These are phyloP conservation scores for Pterocarpus macrocarpus DNA, from an alignment of 306 rosid genomes.

Conservation along the genomic window DNA sequence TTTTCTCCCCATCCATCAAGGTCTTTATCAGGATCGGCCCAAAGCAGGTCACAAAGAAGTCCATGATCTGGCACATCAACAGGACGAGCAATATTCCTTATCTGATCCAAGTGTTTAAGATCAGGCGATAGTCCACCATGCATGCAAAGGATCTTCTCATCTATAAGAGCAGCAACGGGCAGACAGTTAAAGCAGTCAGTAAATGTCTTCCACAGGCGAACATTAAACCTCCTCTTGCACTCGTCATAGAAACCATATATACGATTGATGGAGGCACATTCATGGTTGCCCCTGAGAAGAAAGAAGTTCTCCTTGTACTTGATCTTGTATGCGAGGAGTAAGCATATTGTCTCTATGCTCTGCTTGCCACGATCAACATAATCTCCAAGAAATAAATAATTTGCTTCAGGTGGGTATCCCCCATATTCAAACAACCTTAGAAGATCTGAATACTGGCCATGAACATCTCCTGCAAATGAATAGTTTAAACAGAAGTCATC, in stretches of 20 bases:
- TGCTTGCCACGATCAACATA: constrained; percentile 94
- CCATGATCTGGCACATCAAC: constrained; percentile 88
- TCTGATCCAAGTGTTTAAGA: constrained; percentile 75
- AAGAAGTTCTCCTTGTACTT: constrained; percentile 89
- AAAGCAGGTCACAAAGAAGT: constrained; percentile 83
- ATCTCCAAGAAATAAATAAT: constrained; percentile 86
- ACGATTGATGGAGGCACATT: constrained; percentile 89
- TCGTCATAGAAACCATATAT: constrained; percentile 89
- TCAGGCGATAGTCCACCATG: constrained; percentile 90
- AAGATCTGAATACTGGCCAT: constrained; percentile 87
- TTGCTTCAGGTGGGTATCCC: constrained; percentile 86
- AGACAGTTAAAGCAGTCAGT: constrained; percentile 85
- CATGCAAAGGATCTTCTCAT: constrained; percentile 91
- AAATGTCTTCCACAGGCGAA: constrained; percentile 84
- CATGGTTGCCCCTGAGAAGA: constrained; percentile 91
- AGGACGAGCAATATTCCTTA: constrained; percentile 84
- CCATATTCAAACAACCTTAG: constrained; percentile 83
- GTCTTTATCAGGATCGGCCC: constrained; percentile 95
- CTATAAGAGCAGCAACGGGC: constrained; percentile 85
- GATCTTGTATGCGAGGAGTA: constrained; percentile 84
- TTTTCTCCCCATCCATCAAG: constrained; percentile 92
- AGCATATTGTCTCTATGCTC: constrained; percentile 86
- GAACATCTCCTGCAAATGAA: constrained; percentile 77
- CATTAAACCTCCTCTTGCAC: constrained; percentile 86
- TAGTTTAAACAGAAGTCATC: constrained; percentile 16